Conservation (phyloP, 345 rosid species). For the Gossypium ekmanianum region DNA sequence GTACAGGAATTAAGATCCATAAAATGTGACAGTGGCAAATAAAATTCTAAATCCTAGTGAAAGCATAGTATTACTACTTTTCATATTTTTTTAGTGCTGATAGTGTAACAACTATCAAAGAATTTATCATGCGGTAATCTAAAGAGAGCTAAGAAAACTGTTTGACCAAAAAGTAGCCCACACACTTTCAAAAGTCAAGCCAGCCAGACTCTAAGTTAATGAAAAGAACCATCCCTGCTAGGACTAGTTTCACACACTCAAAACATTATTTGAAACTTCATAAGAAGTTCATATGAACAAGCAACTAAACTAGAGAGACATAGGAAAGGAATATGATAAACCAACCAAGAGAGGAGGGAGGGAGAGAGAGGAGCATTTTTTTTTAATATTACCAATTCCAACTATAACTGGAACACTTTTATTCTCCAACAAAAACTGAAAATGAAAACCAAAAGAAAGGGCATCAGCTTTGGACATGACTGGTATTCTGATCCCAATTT, state of each 20-base stretch:
- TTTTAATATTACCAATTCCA: constrained; percentile 74
- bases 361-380: constrained; percentile 10
- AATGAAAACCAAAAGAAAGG: constrained; percentile 52
- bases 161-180: background rate
- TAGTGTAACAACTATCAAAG: background rate
- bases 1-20: background rate
- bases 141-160: background rate
- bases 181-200: background rate
- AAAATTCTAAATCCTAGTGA: background rate
- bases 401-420: constrained; percentile 83
- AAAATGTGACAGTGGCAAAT: background rate
- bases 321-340: background rate
- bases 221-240: background rate
- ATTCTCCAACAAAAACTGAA: constrained; percentile 93
- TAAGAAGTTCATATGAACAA: background rate
- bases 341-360: constrained; percentile 10
- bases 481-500: background rate
- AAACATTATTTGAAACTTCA: background rate
- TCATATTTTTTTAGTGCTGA: background rate
- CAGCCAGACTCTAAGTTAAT: constrained; percentile 1
- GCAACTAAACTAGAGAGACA: background rate
- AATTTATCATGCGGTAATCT: background rate
- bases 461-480: background rate
- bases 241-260: background rate
- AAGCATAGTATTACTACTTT: background rate